phyloP scores from a whole-genome alignment of 306 rosid species.

The Prinsepia uniflora region DNA sequence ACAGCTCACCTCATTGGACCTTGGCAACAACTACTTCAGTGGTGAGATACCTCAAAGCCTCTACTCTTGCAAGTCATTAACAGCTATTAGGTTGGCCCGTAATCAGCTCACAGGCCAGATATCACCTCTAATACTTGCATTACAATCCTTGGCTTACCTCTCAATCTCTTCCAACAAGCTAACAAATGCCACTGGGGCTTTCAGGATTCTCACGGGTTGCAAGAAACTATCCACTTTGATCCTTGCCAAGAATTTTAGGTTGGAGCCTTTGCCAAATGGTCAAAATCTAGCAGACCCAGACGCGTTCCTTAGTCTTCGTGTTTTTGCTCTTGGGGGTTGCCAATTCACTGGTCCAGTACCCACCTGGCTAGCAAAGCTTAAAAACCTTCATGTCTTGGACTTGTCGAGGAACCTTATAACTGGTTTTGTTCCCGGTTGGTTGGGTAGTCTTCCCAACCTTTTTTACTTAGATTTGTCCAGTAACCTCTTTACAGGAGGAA shows the following conservation, averaged over 20 bases:
- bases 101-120: too few relatives aligned
- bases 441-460: slow-evolving; percentile 56
- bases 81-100: slow-evolving; percentile 66
- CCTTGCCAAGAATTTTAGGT: slow-evolving; percentile 45
- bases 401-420: slow-evolving; percentile 52
- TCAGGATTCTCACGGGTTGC: slow-evolving; percentile 54
- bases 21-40: slow-evolving; percentile 62
- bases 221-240: slow-evolving; percentile 64
- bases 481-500: too few relatives aligned
- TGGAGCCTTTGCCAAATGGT: slow-evolving; percentile 57
- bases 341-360: too few relatives aligned
- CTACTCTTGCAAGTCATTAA: slow-evolving; percentile 69
- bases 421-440: slow-evolving; percentile 75
- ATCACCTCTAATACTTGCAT: slow-evolving; percentile 44
- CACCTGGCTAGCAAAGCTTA: slow-evolving; percentile 64
- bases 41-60: slow-evolving; percentile 71
- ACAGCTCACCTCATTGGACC: slow-evolving; percentile 61
- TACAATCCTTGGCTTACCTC: slow-evolving; percentile 63
- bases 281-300: slow-evolving; percentile 38
- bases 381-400: slow-evolving; percentile 66
- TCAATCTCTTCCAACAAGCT: slow-evolving; percentile 65
- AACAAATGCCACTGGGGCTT: slow-evolving; percentile 55
- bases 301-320: slow-evolving; percentile 62
- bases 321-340: slow-evolving; percentile 79
- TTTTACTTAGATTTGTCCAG: slow-evolving; percentile 35